Evolutionary conservation across 495 filamentous ascomycete species (phyloP).

Genomic region (Tetracladium setigerum): DNA sequence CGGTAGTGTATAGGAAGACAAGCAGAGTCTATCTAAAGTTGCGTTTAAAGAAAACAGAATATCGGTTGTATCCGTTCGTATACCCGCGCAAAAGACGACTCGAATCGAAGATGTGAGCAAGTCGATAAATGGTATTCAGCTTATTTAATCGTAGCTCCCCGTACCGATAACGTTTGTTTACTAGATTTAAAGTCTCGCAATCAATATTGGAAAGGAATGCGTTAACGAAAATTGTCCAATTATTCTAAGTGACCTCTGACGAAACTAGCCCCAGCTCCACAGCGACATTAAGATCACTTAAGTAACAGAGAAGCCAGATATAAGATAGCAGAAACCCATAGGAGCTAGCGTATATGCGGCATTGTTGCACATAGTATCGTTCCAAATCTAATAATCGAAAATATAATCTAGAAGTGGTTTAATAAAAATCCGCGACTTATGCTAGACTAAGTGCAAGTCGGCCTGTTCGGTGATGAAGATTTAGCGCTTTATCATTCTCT

Average conservation of each 20-base stretch:
- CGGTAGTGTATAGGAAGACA: constrained; percentile 23
- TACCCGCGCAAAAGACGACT: constrained; percentile 14
- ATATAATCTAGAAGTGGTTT: constrained; percentile 49
- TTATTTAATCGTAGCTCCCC: constrained; percentile 33
- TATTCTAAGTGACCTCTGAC: constrained; percentile 13
- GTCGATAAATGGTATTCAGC: constrained; percentile 25
- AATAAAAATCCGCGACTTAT: constrained; percentile 37
- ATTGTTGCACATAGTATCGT: constrained; percentile 20
- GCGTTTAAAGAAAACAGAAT: constrained; percentile 21
- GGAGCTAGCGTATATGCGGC: constrained; percentile 10
- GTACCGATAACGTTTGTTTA: constrained; percentile 31
- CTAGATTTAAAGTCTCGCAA: no score
- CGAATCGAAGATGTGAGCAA: not conserved
- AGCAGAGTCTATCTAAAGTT: constrained; percentile 26
- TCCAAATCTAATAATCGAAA: constrained; percentile 37
- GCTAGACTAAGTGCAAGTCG: constrained; percentile 49
- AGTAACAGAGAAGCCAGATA: constrained; percentile 25
- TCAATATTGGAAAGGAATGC: not conserved
- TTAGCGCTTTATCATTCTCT: constrained; percentile 30
- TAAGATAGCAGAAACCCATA: constrained; percentile 37
- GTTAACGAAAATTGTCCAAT: constrained; percentile 12
- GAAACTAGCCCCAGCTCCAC: constrained; percentile 21
- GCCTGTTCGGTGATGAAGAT: constrained; percentile 40
- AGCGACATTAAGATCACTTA: constrained; percentile 35
- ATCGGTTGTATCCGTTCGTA: constrained; percentile 11